Base-by-base conservation (phyloP, 768 basidiomycete species). In the Amanita muscaria region DNA sequence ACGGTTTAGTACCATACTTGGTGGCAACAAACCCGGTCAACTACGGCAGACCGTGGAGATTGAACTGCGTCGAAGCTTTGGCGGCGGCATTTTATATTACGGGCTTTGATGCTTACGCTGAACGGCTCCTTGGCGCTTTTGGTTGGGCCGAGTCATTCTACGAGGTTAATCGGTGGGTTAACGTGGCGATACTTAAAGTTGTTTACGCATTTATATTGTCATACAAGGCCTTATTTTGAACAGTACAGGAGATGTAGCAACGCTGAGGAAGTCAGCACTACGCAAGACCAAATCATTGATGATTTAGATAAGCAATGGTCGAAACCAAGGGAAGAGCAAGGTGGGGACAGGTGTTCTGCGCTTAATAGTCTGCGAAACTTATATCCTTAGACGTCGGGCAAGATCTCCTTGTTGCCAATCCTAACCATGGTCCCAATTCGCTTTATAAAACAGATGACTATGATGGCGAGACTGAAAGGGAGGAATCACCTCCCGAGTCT, bases 1-100 rank as follows among this genome's bases (percentile, higher is more conserved):
- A 16, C 36, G 12, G 14, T 14, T 11, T 51, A 99, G 94, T 99
- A 22, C 96, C 96, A 0, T 98, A 94, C 59, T 76, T 99, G 15
- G 62, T 98, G 34, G 96, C 96, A 0, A 86, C 91, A 1, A 99
- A 99, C 60, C 92, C 94, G 0, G 91, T 91, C 8, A 99, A 99
- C 64, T 99, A 98, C 53, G 96, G 96, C 8, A 92, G 90, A 60
- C 96, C 96, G 0, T 97, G 92, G 91, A 72, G 84, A 39, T 69
- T 99, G 31, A 97, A 94, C 55, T 97, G 94, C 51, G 93, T 88
- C 22, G 92, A 94, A 62, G 88, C 89, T 0, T 73, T 97, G 4
- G 93, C 96, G 0, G 96, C 94, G 0, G 86, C 91, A 0, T 93
- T 99, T 54, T 96, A 89, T 60, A 85, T 98, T 54, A 86, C 88